These are phyloP conservation scores for Eutypa lata DNA, from an alignment of 2,329 filamentous ascomycete species.

Conservation along the genomic window DNA sequence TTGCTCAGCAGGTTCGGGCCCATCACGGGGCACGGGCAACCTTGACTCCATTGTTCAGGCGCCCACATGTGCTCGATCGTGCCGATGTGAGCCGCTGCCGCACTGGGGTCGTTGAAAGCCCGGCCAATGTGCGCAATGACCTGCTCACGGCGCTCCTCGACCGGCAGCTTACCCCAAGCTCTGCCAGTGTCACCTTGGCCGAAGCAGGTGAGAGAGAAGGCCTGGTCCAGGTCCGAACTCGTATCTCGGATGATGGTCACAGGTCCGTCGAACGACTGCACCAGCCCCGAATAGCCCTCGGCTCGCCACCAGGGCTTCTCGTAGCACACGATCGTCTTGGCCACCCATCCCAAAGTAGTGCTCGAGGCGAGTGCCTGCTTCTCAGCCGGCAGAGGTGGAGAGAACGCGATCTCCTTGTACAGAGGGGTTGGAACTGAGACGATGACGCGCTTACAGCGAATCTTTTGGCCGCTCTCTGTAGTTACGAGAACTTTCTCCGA, in stretches of 20 bases:
- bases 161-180: constrained; percentile 30
- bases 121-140: constrained; percentile 34
- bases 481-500: constrained; percentile 14
- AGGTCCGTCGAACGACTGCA: constrained; percentile 38
- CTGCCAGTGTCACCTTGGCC: constrained; percentile 34
- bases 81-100: constrained; percentile 15
- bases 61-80: constrained; percentile 32
- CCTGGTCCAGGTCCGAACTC: constrained; percentile 25
- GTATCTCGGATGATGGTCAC: constrained; percentile 38
- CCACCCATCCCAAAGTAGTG: constrained; percentile 40
- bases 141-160: constrained; percentile 23
- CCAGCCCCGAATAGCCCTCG: constrained; percentile 34
- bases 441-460: constrained; percentile 37
- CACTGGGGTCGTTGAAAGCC: constrained; percentile 21
- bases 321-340: constrained; percentile 36
- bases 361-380: constrained; percentile 32
- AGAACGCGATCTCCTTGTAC: constrained; percentile 42
- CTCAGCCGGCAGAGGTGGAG: constrained; percentile 38
- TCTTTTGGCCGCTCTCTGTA: constrained; percentile 16
- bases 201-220: constrained; percentile 39
- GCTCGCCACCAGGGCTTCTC: constrained; percentile 32
- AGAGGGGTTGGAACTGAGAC: constrained; percentile 48
- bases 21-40: constrained; percentile 33
- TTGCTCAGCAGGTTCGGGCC: constrained; percentile 27
- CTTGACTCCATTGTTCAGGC: constrained; percentile 29